These are phyloP conservation scores for Paxillus ammoniavirescens DNA, from an alignment of 768 basidiomycete species.

Conservation along the genomic window DNA sequence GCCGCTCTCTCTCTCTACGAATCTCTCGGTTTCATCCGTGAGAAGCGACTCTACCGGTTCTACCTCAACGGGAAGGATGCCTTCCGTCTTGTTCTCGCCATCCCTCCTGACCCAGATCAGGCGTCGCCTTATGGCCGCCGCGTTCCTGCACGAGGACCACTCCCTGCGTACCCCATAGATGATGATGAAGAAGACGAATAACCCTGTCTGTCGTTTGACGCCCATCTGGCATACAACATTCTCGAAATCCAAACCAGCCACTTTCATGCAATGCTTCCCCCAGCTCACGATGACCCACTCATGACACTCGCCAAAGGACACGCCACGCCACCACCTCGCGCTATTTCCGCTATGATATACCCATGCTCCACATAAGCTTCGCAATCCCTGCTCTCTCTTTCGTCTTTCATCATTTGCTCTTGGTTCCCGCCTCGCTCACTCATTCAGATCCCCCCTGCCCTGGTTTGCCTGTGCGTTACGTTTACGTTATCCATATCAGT, in stretches of 20 bases:
- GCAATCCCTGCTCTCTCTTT: not conserved
- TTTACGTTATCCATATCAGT: too few species aligned
- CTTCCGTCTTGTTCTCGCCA: slow-evolving; percentile 72
- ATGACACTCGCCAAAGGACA: not conserved
- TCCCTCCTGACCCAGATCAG: slow-evolving; percentile 40
- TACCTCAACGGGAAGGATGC: slow-evolving; percentile 98
- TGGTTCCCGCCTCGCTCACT: not conserved
- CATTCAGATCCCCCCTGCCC: not conserved
- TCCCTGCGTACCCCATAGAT: slow-evolving; percentile 21
- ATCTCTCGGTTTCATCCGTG: slow-evolving; percentile 90
- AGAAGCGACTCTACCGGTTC: slow-evolving; percentile 92
- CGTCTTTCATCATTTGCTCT: not conserved
- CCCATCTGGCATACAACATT: not conserved
- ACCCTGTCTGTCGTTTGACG: not conserved
- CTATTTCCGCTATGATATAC: not conserved
- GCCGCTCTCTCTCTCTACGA: slow-evolving; percentile 89
- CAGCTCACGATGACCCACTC: not conserved
- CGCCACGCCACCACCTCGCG: not conserved
- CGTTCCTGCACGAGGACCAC: slow-evolving; percentile 14
- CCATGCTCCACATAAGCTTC: not conserved
- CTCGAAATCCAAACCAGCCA: not conserved
- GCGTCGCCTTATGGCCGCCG: slow-evolving; percentile 9
- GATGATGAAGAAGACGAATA: slow-evolving; percentile 29
- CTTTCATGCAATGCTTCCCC: not conserved
- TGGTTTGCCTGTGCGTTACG: too few species aligned